phyloP scores from a whole-genome alignment of 768 basidiomycete genomes.

The Tulasnella sp. region DNA sequence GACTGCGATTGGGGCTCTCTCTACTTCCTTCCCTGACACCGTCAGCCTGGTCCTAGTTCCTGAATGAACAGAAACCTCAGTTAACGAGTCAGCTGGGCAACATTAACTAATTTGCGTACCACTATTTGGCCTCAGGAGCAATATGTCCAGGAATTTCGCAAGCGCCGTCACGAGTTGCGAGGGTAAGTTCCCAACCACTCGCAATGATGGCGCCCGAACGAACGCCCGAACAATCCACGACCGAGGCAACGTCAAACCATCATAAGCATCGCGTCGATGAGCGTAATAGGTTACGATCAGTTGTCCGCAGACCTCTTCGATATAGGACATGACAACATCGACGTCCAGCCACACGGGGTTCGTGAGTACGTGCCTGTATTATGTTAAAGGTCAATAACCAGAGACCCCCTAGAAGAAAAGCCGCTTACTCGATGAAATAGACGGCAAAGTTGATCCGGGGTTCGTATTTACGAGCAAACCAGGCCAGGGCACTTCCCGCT shows the following conservation, averaged over 20 bases:
- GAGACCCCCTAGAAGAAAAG: no score
- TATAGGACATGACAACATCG: background rate
- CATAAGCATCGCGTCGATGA: background rate
- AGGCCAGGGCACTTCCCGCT: background rate
- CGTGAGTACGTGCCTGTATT: background rate
- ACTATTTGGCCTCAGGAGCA: background rate
- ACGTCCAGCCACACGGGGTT: background rate
- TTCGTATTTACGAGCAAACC: background rate
- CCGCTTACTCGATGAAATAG: background rate
- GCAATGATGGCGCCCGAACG: background rate
- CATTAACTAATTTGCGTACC: no score
- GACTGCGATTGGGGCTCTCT: no score
- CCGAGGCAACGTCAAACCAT: constrained; percentile 7
- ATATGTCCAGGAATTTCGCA: background rate
- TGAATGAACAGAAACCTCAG: background rate
- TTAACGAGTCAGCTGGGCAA: background rate
- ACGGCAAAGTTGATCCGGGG: background rate
- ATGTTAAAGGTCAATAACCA: no score
- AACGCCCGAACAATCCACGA: constrained; percentile 23
- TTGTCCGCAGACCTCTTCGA: constrained; percentile 15
- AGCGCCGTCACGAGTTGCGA: background rate
- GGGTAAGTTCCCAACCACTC: background rate
- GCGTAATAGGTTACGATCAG: background rate
- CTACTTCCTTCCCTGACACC: background rate
- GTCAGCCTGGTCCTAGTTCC: background rate